Conservation (phyloP, 2,329 filamentous ascomycete genomes). For the Magnaporthiopsis rhizophila region DNA sequence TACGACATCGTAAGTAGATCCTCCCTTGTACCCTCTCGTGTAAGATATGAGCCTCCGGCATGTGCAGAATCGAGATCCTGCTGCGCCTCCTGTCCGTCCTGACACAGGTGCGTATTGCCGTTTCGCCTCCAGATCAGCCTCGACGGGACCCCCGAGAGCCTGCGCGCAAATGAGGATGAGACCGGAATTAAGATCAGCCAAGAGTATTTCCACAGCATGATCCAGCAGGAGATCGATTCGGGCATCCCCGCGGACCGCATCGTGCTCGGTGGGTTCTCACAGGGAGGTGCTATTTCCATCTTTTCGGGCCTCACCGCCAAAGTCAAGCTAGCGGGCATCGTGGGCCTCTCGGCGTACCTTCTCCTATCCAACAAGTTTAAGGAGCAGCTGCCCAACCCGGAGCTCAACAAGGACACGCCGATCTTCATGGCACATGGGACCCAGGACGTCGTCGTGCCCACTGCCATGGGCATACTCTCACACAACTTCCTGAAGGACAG, state of each 20-base stretch:
- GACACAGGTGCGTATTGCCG: background rate
- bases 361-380: slow-evolving; percentile 49
- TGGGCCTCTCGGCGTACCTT: slow-evolving; percentile 78
- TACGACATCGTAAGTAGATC: slow-evolving; percentile 61
- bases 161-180: slow-evolving; percentile 44
- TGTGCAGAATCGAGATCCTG: background rate
- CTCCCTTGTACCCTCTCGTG: background rate
- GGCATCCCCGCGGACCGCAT: slow-evolving; percentile 79
- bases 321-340: slow-evolving; percentile 76
- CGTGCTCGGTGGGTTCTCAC: slow-evolving; percentile 75
- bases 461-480: slow-evolving; percentile 60
- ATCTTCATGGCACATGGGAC: slow-evolving; percentile 89
- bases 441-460: slow-evolving; percentile 63
- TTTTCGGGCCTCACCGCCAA: slow-evolving; percentile 68
- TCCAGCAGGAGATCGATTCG: slow-evolving; percentile 70
- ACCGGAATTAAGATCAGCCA: slow-evolving; percentile 64
- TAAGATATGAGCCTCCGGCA: background rate
- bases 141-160: slow-evolving; percentile 18
- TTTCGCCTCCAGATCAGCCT: slow-evolving; percentile 11
- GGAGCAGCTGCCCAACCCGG: slow-evolving; percentile 28
- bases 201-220: slow-evolving; percentile 69
- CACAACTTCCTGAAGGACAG: slow-evolving; percentile 57
- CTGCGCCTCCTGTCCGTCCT: background rate
- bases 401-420: slow-evolving; percentile 65
- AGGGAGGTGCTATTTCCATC: slow-evolving; percentile 83